Conservation (phyloP, 768 basidiomycete genomes). For the Termitomyces sp. region DNA sequence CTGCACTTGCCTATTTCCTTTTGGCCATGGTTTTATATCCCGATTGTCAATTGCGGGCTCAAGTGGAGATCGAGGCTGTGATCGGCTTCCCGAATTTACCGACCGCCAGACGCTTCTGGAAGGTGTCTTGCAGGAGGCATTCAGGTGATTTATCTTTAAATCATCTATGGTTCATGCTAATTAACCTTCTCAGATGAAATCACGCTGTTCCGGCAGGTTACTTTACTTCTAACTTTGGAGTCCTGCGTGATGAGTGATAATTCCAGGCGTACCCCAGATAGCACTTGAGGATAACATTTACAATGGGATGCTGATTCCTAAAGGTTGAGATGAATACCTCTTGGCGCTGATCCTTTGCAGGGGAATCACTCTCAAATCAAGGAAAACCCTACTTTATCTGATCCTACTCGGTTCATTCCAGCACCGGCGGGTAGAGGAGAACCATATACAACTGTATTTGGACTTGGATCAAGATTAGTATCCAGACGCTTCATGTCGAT, state of each 20-base stretch:
- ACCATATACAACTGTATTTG: conserved; percentile 14
- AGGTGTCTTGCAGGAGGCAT: conserved; percentile 26
- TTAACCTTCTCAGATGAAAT: conserved; percentile 14
- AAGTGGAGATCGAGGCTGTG: conserved; percentile 36
- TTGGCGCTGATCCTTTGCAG: conserved; percentile 31
- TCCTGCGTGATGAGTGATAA: too few species aligned
- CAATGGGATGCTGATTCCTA: conserved; percentile 17
- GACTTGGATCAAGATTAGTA: conserved; percentile 22
- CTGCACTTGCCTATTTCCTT: conserved; percentile 27
- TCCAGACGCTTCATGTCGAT: too few species aligned
- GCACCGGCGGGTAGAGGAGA: conserved; percentile 13
- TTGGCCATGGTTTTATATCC: conserved; percentile 37
- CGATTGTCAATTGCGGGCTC: conserved; percentile 29
- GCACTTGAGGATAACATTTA: background rate
- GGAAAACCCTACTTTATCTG: conserved; percentile 33
- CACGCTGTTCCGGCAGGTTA: conserved; percentile 19
- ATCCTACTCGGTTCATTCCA: conserved; percentile 34
- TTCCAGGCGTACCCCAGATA: background rate
- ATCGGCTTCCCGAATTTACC: conserved; percentile 29
- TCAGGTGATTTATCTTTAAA: background rate
- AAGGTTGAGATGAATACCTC: conserved; percentile 29
- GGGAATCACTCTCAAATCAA: conserved; percentile 38
- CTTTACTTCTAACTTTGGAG: too few species aligned
- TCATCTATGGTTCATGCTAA: background rate
- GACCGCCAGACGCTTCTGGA: conserved; percentile 26